These are phyloP conservation scores for Chimonanthus salicifolius DNA, from an alignment of 164 flowering plant species.

Conservation along the genomic window DNA sequence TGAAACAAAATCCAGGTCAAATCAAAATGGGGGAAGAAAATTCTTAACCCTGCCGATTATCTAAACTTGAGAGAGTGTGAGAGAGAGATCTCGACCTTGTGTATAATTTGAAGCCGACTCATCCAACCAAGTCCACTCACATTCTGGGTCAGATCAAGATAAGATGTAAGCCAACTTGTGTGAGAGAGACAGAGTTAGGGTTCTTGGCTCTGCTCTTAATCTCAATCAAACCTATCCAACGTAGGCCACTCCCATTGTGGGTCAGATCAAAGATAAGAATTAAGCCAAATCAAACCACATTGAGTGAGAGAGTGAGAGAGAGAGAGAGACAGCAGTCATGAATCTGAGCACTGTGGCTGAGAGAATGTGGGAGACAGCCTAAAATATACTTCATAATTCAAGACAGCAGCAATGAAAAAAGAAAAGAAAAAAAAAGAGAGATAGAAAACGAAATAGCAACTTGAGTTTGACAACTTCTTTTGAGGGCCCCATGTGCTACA, in stretches of 20 bases:
- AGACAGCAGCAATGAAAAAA: too few relatives aligned
- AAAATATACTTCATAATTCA: neutral
- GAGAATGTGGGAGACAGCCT: slow-evolving; percentile 1
- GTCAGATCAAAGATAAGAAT: neutral
- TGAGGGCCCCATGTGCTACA: slow-evolving; percentile 27
- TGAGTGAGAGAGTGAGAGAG: neutral
- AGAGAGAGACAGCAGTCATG: neutral
- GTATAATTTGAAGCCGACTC: too few relatives aligned
- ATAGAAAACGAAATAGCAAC: neutral
- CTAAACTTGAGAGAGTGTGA: too few relatives aligned
- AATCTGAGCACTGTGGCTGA: neutral
- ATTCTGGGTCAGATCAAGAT: too few relatives aligned
- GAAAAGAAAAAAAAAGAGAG: neutral
- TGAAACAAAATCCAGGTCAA: too few relatives aligned
- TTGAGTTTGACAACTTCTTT: slow-evolving; percentile 43
- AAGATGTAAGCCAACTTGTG: too few relatives aligned
- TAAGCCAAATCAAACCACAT: neutral
- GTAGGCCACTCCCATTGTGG: neutral
- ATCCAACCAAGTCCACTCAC: too few relatives aligned
- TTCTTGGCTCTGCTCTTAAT: neutral
- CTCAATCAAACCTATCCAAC: neutral
- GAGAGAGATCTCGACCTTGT: too few relatives aligned
- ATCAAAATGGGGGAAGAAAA: too few relatives aligned
- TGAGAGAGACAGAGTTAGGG: too few relatives aligned
- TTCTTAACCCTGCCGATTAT: too few relatives aligned